Conservation (phyloP, 2,329 filamentous ascomycete genomes). For the Cercospora sp. region DNA sequence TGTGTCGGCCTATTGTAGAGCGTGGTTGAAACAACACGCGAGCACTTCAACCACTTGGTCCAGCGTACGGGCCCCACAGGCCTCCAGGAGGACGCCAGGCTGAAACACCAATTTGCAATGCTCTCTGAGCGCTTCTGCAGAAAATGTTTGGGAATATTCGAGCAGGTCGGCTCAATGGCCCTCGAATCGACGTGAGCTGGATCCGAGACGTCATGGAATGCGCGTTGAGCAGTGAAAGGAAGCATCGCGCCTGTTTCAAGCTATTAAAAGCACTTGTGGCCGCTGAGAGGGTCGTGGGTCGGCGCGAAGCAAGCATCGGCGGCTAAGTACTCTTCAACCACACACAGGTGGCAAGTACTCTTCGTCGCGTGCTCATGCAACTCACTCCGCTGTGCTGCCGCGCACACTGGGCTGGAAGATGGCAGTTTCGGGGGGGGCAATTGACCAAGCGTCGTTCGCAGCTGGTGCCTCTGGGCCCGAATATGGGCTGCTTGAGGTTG, state of each 20-base stretch:
- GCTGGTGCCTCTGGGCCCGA: neutral
- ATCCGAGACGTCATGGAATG: conserved; percentile 26
- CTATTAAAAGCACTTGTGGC: conserved; percentile 23
- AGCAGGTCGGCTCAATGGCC: conserved; percentile 24
- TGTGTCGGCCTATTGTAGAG: neutral
- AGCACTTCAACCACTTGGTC: neutral
- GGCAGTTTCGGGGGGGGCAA: neutral
- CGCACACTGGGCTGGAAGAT: neutral
- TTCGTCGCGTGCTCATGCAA: neutral
- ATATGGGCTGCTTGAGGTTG: neutral
- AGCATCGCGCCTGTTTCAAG: conserved; percentile 38
- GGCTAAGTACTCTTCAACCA: conserved; percentile 18
- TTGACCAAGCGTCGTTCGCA: neutral
- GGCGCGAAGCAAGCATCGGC: conserved; percentile 28
- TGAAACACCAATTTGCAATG: conserved; percentile 24
- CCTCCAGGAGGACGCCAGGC: conserved; percentile 20
- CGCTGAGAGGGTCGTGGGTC: conserved; percentile 11
- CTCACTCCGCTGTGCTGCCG: neutral
- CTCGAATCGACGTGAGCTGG: conserved; percentile 22
- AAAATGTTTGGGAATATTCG: neutral
- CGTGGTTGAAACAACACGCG: conserved; percentile 25
- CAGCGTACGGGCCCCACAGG: conserved; percentile 4
- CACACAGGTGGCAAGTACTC: neutral
- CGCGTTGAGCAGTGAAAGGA: conserved; percentile 20
- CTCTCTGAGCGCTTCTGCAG: conserved; percentile 26